phyloP scores from a whole-genome alignment of 2,329 filamentous ascomycete species.

The Aspergillus nomiae region DNA sequence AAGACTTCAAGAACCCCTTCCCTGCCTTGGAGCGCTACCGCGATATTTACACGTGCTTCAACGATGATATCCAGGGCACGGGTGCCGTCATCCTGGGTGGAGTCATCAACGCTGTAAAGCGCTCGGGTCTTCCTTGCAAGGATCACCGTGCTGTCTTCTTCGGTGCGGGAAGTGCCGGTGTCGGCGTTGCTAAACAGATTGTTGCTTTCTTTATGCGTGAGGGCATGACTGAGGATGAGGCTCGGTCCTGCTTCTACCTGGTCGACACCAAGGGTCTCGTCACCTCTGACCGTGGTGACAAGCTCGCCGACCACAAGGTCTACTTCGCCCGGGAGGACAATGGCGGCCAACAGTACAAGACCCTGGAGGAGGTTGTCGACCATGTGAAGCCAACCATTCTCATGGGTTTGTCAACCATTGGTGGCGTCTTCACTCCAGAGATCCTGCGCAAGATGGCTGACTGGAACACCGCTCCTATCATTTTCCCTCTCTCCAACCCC shows the following conservation, averaged over 20 bases:
- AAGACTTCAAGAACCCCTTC: constrained; percentile 98
- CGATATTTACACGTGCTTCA: constrained; percentile 90
- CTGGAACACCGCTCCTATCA: constrained; percentile 77
- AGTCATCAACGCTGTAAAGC: constrained; percentile 74
- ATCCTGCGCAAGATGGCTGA: constrained; percentile 67
- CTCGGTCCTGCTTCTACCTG: constrained; percentile 91
- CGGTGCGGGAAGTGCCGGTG: constrained; percentile 91
- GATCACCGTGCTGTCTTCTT: constrained; percentile 96
- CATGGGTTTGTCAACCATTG: constrained; percentile 91
- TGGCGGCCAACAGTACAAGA: constrained; percentile 68
- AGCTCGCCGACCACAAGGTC: constrained; percentile 82
- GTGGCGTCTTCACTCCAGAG: constrained; percentile 88
- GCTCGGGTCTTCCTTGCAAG: constrained; percentile 79
- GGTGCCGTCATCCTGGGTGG: constrained; percentile 92
- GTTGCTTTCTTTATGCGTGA: constrained; percentile 95
- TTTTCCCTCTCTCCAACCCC: constrained; percentile 96
- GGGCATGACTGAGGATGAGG: constrained; percentile 83
- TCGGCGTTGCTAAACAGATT: constrained; percentile 96
- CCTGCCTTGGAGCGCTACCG: constrained; percentile 88
- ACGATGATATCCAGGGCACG: constrained; percentile 97
- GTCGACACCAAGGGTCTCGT: constrained; percentile 97
- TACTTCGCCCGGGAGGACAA: constrained; percentile 69
- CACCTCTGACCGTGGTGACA: constrained; percentile 88
- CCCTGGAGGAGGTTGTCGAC: constrained; percentile 86
- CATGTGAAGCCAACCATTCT: constrained; percentile 94